A percentile compares a stretch with the other conserved stretches of the same genome.
Evolutionary conservation across 2,329 filamentous ascomycete genomes (phyloP).

Genomic region (Neofusicoccum cordaticola): DNA sequence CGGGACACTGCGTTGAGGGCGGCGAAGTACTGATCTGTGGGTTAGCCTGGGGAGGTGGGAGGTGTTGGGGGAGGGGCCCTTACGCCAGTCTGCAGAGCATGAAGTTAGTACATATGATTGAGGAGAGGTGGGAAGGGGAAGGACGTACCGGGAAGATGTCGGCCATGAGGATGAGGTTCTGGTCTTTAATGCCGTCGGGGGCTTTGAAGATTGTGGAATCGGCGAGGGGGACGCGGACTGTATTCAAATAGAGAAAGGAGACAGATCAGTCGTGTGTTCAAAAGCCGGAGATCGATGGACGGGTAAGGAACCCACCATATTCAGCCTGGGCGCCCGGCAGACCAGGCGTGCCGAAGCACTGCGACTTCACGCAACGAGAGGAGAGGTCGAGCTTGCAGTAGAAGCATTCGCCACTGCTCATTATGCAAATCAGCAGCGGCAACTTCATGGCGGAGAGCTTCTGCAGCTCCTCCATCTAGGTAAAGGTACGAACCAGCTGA

Average conservation of each 20-base stretch:
- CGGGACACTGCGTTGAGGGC: constrained; percentile 73
- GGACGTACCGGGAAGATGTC: constrained; percentile 79
- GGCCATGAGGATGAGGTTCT: constrained; percentile 80
- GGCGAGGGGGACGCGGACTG: constrained; percentile 68
- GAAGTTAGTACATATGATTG: neutral
- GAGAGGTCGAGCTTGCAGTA: constrained; percentile 77
- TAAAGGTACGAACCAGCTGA: neutral
- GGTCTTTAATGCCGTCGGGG: constrained; percentile 67
- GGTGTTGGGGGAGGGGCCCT: neutral
- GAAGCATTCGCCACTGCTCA: constrained; percentile 62
- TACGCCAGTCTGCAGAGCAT: constrained; percentile 3
- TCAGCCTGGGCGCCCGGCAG: constrained; percentile 81
- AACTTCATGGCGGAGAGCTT: no score
- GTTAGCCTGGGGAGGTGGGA: neutral
- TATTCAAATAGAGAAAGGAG: no score
- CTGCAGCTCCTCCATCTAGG: no score
- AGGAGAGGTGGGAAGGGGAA: no score
- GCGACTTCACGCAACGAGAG: constrained; percentile 69
- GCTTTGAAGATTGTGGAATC: constrained; percentile 76
- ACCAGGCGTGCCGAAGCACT: constrained; percentile 67
- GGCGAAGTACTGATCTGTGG: constrained; percentile 61
- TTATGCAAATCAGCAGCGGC: constrained; percentile 4
- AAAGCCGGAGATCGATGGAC: no score
- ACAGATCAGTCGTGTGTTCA: no score
- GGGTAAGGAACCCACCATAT: constrained; percentile 47